phyloP scores from a whole-genome alignment of 1,284 basidiomycete species.

The Pterulicium gracile region DNA sequence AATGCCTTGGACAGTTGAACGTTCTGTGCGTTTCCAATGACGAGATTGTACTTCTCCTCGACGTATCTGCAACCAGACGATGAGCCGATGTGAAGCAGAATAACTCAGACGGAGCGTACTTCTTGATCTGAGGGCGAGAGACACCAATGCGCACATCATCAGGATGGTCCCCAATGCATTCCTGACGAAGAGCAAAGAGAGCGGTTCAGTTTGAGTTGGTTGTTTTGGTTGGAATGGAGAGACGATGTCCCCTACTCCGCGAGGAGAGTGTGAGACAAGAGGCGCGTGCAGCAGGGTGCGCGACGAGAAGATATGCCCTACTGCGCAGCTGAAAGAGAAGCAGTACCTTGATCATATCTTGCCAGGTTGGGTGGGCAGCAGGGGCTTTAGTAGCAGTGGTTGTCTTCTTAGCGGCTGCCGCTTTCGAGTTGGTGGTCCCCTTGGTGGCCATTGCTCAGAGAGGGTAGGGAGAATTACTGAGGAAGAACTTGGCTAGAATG shows the following conservation, averaged over 20 bases:
- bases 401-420: constrained; percentile 23
- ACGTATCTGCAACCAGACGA: constrained; percentile 45
- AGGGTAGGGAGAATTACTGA: no score
- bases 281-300: no score
- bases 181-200: constrained; percentile 30
- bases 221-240: no score
- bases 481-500: no score
- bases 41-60: constrained; percentile 70
- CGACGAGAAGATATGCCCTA: background rate
- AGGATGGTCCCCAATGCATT: constrained; percentile 68
- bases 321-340: background rate
- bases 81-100: constrained; percentile 6
- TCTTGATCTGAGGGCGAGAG: constrained; percentile 89
- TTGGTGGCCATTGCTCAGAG: constrained; percentile 17
- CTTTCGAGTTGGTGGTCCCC: constrained; percentile 27
- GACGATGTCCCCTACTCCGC: no score
- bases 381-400: constrained; percentile 33
- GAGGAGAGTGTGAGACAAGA: no score
- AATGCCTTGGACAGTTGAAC: constrained; percentile 80
- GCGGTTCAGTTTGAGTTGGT: constrained; percentile 3
- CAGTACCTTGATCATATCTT: constrained; percentile 71
- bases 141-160: constrained; percentile 80
- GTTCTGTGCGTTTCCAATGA: constrained; percentile 68
- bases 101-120: constrained; percentile 32
- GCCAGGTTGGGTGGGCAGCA: constrained; percentile 57